Conservation (phyloP, 148 eudicot genomes). For the Fagopyrum tataricum region DNA sequence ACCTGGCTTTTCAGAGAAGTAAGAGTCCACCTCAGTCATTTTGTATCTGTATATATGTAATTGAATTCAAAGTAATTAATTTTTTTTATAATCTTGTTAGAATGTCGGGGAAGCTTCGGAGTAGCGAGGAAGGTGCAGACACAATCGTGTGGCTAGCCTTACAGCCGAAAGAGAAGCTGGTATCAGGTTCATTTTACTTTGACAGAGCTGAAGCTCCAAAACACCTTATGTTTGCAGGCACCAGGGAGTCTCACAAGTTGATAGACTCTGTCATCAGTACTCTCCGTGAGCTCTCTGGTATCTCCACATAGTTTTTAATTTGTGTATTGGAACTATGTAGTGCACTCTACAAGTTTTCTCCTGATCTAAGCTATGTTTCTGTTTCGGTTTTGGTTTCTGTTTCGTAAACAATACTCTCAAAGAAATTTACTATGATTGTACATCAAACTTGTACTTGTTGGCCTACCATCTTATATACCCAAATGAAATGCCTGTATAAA, state of each 20-base stretch:
- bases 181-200: conserved; percentile 70
- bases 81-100: conserved; percentile 23
- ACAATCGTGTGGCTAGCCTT: conserved; percentile 77
- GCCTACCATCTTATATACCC: too few relatives aligned
- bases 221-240: conserved; percentile 62
- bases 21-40: conserved; percentile 8
- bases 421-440: too few relatives aligned
- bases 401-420: too few relatives aligned
- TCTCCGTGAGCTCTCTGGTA: conserved; percentile 41
- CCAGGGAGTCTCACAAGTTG: conserved; percentile 49
- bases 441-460: too few relatives aligned
- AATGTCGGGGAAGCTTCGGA: conserved; percentile 66
- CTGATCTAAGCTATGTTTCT: too few relatives aligned
- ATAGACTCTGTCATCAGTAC: conserved; percentile 45
- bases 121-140: conserved; percentile 86
- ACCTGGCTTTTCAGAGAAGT: conserved; percentile 72
- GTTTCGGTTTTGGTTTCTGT: too few relatives aligned
- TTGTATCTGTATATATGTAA: not conserved
- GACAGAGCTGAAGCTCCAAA: conserved; percentile 89
- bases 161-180: conserved; percentile 64
- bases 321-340: not conserved
- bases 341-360: too few relatives aligned
- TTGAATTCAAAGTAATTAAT: not conserved
- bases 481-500: too few relatives aligned
- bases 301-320: conserved; percentile 14